Evolutionary conservation across 176 grass and related monocot species (phyloP).

Genomic region (Lolium multiflorum): DNA sequence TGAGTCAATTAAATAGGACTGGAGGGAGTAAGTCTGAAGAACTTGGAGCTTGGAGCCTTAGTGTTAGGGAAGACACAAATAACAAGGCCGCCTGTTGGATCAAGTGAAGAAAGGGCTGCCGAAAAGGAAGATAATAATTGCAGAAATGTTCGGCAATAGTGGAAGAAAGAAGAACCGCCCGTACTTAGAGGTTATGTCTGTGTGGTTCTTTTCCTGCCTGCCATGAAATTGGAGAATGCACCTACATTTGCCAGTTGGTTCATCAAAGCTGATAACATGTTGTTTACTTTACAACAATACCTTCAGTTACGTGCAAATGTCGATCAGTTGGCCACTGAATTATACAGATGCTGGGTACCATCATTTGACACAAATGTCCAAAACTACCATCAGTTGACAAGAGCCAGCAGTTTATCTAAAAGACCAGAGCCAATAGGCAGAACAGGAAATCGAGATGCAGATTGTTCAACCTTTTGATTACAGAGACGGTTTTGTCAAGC

Average conservation of each 20-base stretch:
- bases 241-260: not conserved
- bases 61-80: not conserved
- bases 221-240: not conserved
- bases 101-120: not conserved
- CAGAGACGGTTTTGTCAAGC: not conserved
- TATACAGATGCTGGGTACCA: constrained; percentile 6
- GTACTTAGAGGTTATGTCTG: not conserved
- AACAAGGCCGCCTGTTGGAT: not conserved
- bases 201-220: not conserved
- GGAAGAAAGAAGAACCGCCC: too few relatives aligned
- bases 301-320: too few relatives aligned
- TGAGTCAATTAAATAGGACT: too few relatives aligned
- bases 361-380: not conserved
- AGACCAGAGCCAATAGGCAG: not conserved
- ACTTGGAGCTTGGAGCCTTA: not conserved
- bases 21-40: not conserved
- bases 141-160: not conserved
- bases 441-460: not conserved
- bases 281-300: too few relatives aligned
- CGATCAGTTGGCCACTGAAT: not conserved
- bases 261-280: constrained; percentile 29
- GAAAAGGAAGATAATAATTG: constrained; percentile 1
- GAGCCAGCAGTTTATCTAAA: not conserved
- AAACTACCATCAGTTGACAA: constrained; percentile 10
- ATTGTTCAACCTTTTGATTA: not conserved